Evolutionary conservation across 257 asterid genomes (phyloP).

Genomic region (Rubia yunnanensis): DNA sequence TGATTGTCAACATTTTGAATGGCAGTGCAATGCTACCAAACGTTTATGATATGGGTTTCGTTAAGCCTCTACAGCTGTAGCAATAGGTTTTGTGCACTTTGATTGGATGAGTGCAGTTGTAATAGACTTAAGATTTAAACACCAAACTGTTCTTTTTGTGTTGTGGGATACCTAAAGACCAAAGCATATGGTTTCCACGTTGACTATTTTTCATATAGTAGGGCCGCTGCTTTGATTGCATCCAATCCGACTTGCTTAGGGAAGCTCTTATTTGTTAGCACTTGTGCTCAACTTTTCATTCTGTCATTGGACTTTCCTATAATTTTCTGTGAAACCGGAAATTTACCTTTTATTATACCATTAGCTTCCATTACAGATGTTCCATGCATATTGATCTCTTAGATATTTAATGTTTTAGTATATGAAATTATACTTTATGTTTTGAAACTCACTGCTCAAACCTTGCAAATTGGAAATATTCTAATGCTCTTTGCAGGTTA

Average conservation of each 20-base stretch:
- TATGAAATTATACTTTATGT: not conserved
- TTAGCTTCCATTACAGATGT: not conserved
- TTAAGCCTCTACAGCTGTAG: not conserved
- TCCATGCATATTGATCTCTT: not conserved
- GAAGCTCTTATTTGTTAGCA: not conserved
- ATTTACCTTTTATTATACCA: not conserved
- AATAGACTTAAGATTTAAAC: not conserved
- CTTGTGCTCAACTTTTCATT: not conserved
- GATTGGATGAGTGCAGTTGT: not conserved
- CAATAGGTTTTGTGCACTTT: not conserved
- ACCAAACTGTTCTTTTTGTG: not conserved
- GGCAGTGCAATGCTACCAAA: not conserved
- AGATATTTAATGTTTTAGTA: not conserved
- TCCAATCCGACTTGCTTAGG: not conserved
- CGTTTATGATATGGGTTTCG: not conserved
- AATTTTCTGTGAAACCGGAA: not conserved
- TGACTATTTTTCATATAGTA: not conserved
- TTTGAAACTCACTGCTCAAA: not conserved
- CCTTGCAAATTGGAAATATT: not conserved
- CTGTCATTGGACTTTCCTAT: not conserved
- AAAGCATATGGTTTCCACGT: not conserved
- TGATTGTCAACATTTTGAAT: too few relatives aligned
- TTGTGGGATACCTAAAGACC: not conserved
- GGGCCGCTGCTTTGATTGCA: not conserved
- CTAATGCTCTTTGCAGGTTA: constrained; percentile 23